These are phyloP conservation scores for Thraustochytrium striatum DNA, from an alignment of 352 stramenopile genomes.

Conservation along the genomic window DNA sequence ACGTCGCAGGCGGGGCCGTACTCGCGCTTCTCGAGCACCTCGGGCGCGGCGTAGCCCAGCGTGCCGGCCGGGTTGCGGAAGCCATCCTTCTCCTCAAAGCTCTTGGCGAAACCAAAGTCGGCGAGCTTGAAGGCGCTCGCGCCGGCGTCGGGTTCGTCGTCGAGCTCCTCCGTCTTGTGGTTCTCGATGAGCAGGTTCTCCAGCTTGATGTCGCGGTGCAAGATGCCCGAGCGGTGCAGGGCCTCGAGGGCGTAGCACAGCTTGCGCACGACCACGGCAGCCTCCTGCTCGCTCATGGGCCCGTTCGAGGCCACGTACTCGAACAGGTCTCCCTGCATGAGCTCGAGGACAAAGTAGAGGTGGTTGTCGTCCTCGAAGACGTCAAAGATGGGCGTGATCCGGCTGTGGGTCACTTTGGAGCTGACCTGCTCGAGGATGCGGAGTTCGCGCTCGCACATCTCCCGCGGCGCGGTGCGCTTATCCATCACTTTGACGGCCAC, in stretches of 20 bases:
- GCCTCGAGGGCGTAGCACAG: constrained; percentile 35
- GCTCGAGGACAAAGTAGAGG: constrained; percentile 48
- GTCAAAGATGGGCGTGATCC: constrained; percentile 44
- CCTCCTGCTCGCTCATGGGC: constrained; percentile 14
- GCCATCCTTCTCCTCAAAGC: constrained; percentile 65
- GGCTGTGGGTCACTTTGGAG: constrained; percentile 2
- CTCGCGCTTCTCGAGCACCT: constrained; percentile 72
- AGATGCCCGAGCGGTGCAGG: constrained; percentile 24
- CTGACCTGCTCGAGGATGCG: constrained; percentile 39
- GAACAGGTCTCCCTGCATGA: constrained; percentile 46
- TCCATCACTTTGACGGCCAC: constrained; percentile 48
- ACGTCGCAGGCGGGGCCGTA: constrained; percentile 78
- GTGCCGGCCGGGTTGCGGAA: constrained; percentile 77
- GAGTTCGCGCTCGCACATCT: constrained; percentile 42
- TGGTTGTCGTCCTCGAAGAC: constrained; percentile 25
- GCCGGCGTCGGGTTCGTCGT: constrained; percentile 14
- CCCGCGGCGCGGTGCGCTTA: constrained; percentile 38
- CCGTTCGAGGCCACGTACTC: constrained; percentile 32
- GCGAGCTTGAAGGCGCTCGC: constrained; percentile 76
- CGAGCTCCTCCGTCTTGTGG: not conserved
- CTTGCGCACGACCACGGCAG: constrained; percentile 29
- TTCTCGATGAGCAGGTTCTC: constrained; percentile 42
- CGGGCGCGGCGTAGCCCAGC: constrained; percentile 83
- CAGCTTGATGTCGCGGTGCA: constrained; percentile 48
- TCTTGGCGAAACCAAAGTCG: constrained; percentile 90